Conservation (phyloP, 1,139 yeast species). For the Yamadazyma triangularis region DNA sequence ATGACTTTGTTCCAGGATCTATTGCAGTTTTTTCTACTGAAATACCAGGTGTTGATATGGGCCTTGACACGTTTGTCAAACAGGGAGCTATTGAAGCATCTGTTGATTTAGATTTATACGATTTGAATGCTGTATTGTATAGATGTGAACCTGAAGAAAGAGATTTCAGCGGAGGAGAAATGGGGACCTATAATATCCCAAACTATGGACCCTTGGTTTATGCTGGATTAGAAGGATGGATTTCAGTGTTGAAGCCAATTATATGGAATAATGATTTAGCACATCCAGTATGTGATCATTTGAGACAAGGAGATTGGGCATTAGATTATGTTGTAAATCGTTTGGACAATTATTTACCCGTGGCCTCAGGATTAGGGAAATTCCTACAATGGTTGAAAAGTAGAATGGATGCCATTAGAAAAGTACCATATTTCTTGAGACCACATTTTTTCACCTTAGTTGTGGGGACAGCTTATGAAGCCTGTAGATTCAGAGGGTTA, state of each 20-base stretch:
- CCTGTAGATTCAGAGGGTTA: constrained; percentile 67
- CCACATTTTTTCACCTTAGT: constrained; percentile 86
- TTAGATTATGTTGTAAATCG: constrained; percentile 69
- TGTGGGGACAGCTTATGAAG: constrained; percentile 77
- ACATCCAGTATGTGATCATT: constrained; percentile 75
- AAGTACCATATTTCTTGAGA: constrained; percentile 71
- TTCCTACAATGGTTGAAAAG: constrained; percentile 67
- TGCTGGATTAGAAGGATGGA: constrained; percentile 95
- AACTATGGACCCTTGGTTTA: constrained; percentile 68
- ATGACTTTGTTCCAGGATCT: constrained; percentile 79
- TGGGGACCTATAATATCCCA: constrained; percentile 74
- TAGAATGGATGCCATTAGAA: constrained; percentile 61
- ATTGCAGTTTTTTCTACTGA: constrained; percentile 78
- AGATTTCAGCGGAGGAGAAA: constrained; percentile 67
- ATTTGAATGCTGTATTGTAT: constrained; percentile 71
- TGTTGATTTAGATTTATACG: constrained; percentile 52
- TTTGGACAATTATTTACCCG: constrained; percentile 50
- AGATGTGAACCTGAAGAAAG: constrained; percentile 85
- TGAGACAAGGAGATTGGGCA: constrained; percentile 88
- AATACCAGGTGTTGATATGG: constrained; percentile 50
- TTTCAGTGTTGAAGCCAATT: constrained; percentile 58
- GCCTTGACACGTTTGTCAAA: constrained; percentile 60
- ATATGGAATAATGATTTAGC: constrained; percentile 73
- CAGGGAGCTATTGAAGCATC: constrained; percentile 77
- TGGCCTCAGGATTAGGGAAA: constrained; percentile 34